phyloP scores from a whole-genome alignment of 179 eudicot genomes.

The Heliamphora pulchella region DNA sequence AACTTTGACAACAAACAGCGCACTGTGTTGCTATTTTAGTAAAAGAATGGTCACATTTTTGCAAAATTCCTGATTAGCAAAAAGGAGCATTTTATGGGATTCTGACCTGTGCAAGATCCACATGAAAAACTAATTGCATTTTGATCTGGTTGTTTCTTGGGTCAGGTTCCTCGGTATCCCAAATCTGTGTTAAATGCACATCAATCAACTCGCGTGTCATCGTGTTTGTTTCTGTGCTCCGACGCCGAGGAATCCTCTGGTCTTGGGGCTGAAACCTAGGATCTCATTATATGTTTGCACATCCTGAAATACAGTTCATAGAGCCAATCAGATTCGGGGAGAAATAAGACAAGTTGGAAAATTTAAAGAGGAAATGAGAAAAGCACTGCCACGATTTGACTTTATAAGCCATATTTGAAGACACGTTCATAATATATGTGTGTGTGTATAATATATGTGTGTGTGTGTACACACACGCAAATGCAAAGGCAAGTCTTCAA shows the following conservation, averaged over 20 bases:
- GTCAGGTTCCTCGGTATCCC: conserved; percentile 7
- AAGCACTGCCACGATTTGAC: not conserved
- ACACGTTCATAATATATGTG: not conserved
- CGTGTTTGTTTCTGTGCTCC: conserved; percentile 33
- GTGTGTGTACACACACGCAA: not conserved
- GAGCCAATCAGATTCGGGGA: not conserved
- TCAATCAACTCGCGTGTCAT: conserved; percentile 53
- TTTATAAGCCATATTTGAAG: not conserved
- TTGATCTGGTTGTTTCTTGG: conserved; percentile 7
- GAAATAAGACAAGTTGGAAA: not conserved
- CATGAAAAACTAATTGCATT: not conserved
- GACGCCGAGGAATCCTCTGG: conserved; percentile 27
- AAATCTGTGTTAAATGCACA: conserved; percentile 9
- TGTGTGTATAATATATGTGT: not conserved
- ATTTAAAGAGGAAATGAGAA: not conserved
- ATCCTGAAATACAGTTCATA: conserved; percentile 38
- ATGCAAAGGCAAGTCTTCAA: not conserved
- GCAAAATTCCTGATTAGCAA: not conserved
- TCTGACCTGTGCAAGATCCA: conserved; percentile 10
- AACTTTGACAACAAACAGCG: not conserved
- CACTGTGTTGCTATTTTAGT: conserved; percentile 1
- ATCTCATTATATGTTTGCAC: conserved; percentile 36
- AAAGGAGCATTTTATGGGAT: not conserved
- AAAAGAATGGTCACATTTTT: conserved; percentile 14
- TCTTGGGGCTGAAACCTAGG: conserved; percentile 33